Evolutionary conservation across 1,284 basidiomycete species (phyloP).

Genomic region (Trichosporon asahii): DNA sequence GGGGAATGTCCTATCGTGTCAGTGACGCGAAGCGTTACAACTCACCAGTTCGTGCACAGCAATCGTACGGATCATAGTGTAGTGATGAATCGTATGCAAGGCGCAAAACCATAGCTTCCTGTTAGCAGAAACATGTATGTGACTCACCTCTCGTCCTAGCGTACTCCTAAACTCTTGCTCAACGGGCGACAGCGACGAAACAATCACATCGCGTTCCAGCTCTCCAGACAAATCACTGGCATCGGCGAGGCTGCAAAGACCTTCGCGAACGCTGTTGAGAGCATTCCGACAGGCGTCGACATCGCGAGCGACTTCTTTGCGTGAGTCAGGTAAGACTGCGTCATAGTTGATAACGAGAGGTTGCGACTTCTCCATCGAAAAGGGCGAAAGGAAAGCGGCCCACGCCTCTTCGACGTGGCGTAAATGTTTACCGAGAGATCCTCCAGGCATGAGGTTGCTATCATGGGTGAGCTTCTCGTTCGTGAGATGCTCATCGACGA

Average conservation of each 20-base stretch:
- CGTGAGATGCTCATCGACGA: conserved; percentile 36
- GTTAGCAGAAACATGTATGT: neutral
- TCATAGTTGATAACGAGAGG: conserved; percentile 43
- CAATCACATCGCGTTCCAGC: conserved; percentile 31
- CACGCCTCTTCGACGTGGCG: conserved; percentile 48
- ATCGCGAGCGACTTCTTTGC: conserved; percentile 30
- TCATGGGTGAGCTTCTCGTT: conserved; percentile 37
- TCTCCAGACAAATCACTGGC: conserved; percentile 25
- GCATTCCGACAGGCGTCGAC: conserved; percentile 31
- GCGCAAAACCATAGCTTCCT: conserved; percentile 48
- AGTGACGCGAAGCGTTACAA: neutral
- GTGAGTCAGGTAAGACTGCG: conserved; percentile 30
- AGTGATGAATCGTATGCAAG: conserved; percentile 48
- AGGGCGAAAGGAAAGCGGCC: conserved; percentile 34
- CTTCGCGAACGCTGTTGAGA: conserved; percentile 28
- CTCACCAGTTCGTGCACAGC: conserved; percentile 49
- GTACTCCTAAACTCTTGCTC: conserved; percentile 39
- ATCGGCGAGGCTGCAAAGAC: conserved; percentile 29
- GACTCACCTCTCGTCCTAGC: conserved; percentile 43
- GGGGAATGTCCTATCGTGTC: conserved; percentile 31
- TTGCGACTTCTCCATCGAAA: conserved; percentile 16
- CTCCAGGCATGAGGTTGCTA: conserved; percentile 43
- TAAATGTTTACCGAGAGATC: conserved; percentile 46
- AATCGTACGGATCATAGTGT: conserved; percentile 48
- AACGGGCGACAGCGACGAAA: conserved; percentile 43